Evolutionary conservation across 805 yeast species (phyloP).

Genomic region (Barnettozyma vustinii): DNA sequence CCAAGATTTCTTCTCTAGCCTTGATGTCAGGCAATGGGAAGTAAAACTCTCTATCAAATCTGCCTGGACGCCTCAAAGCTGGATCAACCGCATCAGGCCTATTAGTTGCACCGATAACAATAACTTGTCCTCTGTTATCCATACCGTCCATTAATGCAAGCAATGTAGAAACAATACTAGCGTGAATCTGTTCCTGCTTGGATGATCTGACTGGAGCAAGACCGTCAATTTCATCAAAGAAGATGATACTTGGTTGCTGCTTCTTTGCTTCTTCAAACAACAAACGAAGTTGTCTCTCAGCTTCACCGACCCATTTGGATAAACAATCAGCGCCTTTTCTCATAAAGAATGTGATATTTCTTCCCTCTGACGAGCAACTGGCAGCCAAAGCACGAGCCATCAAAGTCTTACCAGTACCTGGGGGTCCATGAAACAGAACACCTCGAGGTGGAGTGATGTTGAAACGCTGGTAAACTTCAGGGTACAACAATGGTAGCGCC

Average conservation of each 20-base stretch:
- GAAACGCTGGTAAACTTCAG: constrained; percentile 87
- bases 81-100: constrained; percentile 99
- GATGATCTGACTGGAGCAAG: constrained; percentile 96
- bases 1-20: constrained; percentile 73
- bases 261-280: constrained; percentile 94
- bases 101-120: constrained; percentile 96
- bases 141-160: constrained; percentile 98
- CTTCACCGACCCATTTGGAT: constrained; percentile 99
- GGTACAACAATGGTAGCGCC: constrained; percentile 84
- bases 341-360: constrained; percentile 94
- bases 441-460: constrained; percentile 96
- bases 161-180: constrained; percentile 91
- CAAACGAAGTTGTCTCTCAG: constrained; percentile 87
- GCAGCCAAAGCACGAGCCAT: constrained; percentile 98
- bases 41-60: constrained; percentile 95
- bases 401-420: constrained; percentile 97
- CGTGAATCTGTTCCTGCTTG: constrained; percentile 97
- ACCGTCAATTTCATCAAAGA: constrained; percentile 97
- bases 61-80: constrained; percentile 92
- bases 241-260: constrained; percentile 92
- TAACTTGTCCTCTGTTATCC: constrained; percentile 98
- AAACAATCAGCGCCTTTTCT: constrained; percentile 96
- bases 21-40: constrained; percentile 85
- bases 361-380: constrained; percentile 77
- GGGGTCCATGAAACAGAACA: constrained; percentile 96